Percentiles rank a stretch among this genome's conserved stretches.
phyloP scores from a whole-genome alignment of 805 yeast species.

The Candida krabiensis region DNA sequence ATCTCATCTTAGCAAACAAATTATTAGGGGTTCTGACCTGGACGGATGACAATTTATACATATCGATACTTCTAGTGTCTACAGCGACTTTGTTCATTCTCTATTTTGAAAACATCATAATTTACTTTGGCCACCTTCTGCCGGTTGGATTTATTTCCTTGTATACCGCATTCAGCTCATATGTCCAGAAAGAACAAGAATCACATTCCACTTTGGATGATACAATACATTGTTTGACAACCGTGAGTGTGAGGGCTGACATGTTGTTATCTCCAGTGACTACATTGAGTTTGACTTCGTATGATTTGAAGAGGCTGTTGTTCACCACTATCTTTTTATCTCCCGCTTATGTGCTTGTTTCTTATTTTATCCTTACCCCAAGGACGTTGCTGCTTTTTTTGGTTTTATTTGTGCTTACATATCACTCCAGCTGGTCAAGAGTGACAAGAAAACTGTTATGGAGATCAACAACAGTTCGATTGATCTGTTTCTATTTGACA shows the following conservation, averaged over 20 bases:
- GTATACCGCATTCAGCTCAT: slow-evolving; percentile 58
- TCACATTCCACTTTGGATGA: slow-evolving; percentile 83
- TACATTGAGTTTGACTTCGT: slow-evolving; percentile 65
- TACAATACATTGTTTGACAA: slow-evolving; percentile 72
- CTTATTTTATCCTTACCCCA: slow-evolving; percentile 71
- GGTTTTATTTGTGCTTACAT: slow-evolving; percentile 68
- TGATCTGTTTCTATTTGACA: slow-evolving; percentile 76
- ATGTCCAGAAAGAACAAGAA: slow-evolving; percentile 57
- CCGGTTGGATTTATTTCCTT: slow-evolving; percentile 60
- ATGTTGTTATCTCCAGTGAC: slow-evolving; percentile 79
- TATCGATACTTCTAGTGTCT: slow-evolving; percentile 61
- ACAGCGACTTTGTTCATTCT: slow-evolving; percentile 57
- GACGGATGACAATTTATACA: slow-evolving; percentile 85
- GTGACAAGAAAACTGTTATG: slow-evolving; percentile 83
- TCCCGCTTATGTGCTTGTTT: slow-evolving; percentile 74
- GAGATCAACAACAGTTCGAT: slow-evolving; percentile 73
- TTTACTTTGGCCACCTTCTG: slow-evolving; percentile 80
- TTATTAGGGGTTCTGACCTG: slow-evolving; percentile 76
- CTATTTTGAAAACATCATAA: slow-evolving; percentile 76
- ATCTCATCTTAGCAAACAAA: slow-evolving; percentile 70
- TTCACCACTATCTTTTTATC: slow-evolving; percentile 85
- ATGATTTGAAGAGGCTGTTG: slow-evolving; percentile 76
- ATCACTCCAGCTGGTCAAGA: slow-evolving; percentile 83
- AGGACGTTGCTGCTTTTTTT: slow-evolving; percentile 57
- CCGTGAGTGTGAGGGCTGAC: slow-evolving; percentile 74